Evolutionary conservation across 352 stramenopile genomes (phyloP), one percentile per base, ranked within the genome.

Genomic region (Pythium myriotylum): DNA sequence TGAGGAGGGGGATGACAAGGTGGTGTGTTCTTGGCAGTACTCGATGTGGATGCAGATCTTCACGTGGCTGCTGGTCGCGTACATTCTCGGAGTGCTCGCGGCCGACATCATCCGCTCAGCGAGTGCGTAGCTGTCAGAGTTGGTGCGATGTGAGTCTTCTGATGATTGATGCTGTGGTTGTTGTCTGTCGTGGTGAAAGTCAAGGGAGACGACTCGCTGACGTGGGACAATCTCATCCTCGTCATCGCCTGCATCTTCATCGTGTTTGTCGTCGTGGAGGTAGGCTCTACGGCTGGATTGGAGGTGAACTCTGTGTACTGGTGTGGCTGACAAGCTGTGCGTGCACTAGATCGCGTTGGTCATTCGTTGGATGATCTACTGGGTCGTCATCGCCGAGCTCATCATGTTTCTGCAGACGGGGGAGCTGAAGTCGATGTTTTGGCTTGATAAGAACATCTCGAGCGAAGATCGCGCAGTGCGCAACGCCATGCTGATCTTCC

Each of bases 341-440:
- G 19, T 33, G 13, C 23, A 14, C 32, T 56, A 80, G 39, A 65
- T 89, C 32, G 64, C 60, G 19, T 59, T 87, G 35, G 47, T 89
- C 2, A 73, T 83, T 19, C 77, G 77, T 32, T 84, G 80, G 77
- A 49, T 86, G 40, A 59, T 87, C 8, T 89, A 87, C 53, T 85
- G 67, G 62, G 65, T 80, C 22, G 65, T 88, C 19, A 41, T 84
- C 47, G 73, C 72, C n/a, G 65, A 75, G 27, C 37, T 77, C 23
- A 32, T 74, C 49, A 67, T 46, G 22, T 71, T 58, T 22, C 23
- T 62, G 0, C 42, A 83, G n/a, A 68, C 60, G 3, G 48, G 60
- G n/a, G 56, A 33, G 40, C 19, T 66, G n/a, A 23, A 62, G 6
- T 46, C 62, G n/a, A 43, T 86, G 17, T 85, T 87, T 33, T 86